Percentiles rank a stretch among this genome's conserved stretches.
These are phyloP conservation scores for Termitomyces sp. DNA, from an alignment of 768 basidiomycete genomes.

Conservation along the genomic window DNA sequence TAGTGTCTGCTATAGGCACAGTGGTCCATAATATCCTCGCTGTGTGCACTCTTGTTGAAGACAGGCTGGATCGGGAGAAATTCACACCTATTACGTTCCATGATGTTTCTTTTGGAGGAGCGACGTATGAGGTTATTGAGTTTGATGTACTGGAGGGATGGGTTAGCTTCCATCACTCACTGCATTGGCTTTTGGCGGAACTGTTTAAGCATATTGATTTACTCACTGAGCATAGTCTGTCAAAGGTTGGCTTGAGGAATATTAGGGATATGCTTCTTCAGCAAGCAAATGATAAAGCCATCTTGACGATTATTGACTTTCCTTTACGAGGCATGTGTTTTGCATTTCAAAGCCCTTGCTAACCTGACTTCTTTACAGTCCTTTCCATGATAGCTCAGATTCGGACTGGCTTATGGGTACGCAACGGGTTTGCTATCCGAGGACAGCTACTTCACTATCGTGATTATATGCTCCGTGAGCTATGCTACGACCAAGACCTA, in stretches of 20 bases:
- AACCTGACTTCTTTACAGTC: slow-evolving; percentile 36
- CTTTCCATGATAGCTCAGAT: slow-evolving; percentile 93
- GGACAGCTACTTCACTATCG: slow-evolving; percentile 95
- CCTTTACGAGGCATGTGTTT: slow-evolving; percentile 68
- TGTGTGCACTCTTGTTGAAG: slow-evolving; percentile 63
- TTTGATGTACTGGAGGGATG: slow-evolving; percentile 78
- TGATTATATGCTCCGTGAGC: slow-evolving; percentile 91
- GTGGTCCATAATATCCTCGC: slow-evolving; percentile 69
- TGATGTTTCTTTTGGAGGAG: slow-evolving; percentile 57
- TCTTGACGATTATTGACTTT: slow-evolving; percentile 80
- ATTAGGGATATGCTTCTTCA: slow-evolving; percentile 57
- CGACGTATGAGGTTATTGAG: slow-evolving; percentile 54
- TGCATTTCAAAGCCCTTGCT: neutral
- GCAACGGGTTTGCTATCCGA: slow-evolving; percentile 93
- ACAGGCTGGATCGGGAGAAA: slow-evolving; percentile 60
- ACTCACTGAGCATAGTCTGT: slow-evolving; percentile 50
- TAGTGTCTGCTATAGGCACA: slow-evolving; percentile 60
- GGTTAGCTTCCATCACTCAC: slow-evolving; percentile 90
- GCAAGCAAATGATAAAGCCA: slow-evolving; percentile 57
- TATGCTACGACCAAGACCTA: slow-evolving; percentile 94
- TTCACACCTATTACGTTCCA: slow-evolving; percentile 62
- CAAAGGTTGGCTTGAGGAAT: slow-evolving; percentile 44
- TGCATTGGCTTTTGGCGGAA: slow-evolving; percentile 89
- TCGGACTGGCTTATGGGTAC: slow-evolving; percentile 92
- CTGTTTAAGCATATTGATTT: slow-evolving; percentile 78